phyloP scores from a whole-genome alignment of 1,139 yeast genomes.

The Hyphopichia buzzinii region DNA sequence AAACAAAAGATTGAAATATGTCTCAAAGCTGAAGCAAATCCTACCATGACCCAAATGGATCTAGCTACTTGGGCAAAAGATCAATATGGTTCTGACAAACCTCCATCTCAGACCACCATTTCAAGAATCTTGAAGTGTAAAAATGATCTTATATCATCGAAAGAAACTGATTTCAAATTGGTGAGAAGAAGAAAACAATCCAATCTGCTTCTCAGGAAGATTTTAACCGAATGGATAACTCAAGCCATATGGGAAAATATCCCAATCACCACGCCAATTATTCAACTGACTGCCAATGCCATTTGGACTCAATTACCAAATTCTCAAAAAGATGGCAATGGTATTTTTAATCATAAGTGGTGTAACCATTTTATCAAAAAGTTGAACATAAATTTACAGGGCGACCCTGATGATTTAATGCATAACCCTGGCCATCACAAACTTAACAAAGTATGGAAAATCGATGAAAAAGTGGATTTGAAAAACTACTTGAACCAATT shows the following conservation, averaged over 20 bases:
- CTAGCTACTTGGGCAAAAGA: constrained; percentile 63
- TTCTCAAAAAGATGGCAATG: constrained; percentile 57
- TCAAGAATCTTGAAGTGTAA: constrained; percentile 59
- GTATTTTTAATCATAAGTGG: constrained; percentile 66
- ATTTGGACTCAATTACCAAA: constrained; percentile 62
- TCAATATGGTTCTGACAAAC: constrained; percentile 48
- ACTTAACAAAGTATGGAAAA: constrained; percentile 59
- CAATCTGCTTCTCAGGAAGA: constrained; percentile 55
- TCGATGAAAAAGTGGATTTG: constrained; percentile 53
- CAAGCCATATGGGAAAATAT: constrained; percentile 68
- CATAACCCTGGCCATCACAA: constrained; percentile 30
- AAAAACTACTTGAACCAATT: constrained; percentile 34
- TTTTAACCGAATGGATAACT: constrained; percentile 65
- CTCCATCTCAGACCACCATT: constrained; percentile 69
- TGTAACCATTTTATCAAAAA: constrained; percentile 56
- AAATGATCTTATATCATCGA: constrained; percentile 55
- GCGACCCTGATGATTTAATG: constrained; percentile 42
- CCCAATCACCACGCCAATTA: constrained; percentile 62
- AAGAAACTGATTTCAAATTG: constrained; percentile 55
- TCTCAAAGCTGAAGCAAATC: constrained; percentile 63
- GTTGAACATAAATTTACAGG: constrained; percentile 51
- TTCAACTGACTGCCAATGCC: constrained; percentile 62
- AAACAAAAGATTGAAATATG: constrained; percentile 69
- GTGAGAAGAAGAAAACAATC: constrained; percentile 55
- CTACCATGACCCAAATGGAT: constrained; percentile 68